phyloP scores from a whole-genome alignment of 495 filamentous ascomycete species.

The Aspergillus carlsbadensis region DNA sequence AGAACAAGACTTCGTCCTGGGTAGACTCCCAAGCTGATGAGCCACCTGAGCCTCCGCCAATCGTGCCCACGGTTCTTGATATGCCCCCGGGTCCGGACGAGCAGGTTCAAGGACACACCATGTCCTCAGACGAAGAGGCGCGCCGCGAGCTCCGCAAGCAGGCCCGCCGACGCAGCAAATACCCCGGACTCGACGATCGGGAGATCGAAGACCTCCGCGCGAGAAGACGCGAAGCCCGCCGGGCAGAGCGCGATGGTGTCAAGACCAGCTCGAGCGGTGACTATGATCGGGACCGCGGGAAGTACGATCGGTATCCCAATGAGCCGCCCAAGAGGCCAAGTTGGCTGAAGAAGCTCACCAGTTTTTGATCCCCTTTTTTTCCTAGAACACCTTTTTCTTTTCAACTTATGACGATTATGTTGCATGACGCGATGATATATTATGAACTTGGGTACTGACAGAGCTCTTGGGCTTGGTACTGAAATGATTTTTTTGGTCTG shows the following conservation, averaged over 20 bases:
- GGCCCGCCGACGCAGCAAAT: conserved; percentile 38
- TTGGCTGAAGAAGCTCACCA: conserved; percentile 51
- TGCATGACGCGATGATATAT: conserved; percentile 21
- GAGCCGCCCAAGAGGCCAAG: conserved; percentile 37
- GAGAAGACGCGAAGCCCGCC: conserved; percentile 30
- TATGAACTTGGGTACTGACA: conserved; percentile 1
- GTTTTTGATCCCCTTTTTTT: conserved; percentile 21
- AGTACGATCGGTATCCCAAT: conserved; percentile 31
- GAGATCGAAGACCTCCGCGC: conserved; percentile 41
- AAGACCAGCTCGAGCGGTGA: conserved; percentile 46
- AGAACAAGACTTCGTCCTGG: conserved; percentile 62
- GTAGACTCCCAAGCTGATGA: conserved; percentile 55
- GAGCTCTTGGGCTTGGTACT: not conserved
- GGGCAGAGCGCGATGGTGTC: conserved; percentile 27
- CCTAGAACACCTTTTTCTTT: not conserved
- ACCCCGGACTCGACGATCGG: conserved; percentile 38
- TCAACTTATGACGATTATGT: conserved; percentile 16
- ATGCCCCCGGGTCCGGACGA: conserved; percentile 39
- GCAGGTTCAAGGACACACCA: conserved; percentile 32
- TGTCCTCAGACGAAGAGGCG: conserved; percentile 44
- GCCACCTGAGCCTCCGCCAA: conserved; percentile 57
- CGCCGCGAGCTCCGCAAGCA: conserved; percentile 37
- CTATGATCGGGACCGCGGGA: conserved; percentile 42
- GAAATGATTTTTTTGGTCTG: not conserved
- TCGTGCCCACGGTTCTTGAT: conserved; percentile 55